phyloP scores from a whole-genome alignment of 371 early-diverging fungal species.

The Apophysomyces variabilis region DNA sequence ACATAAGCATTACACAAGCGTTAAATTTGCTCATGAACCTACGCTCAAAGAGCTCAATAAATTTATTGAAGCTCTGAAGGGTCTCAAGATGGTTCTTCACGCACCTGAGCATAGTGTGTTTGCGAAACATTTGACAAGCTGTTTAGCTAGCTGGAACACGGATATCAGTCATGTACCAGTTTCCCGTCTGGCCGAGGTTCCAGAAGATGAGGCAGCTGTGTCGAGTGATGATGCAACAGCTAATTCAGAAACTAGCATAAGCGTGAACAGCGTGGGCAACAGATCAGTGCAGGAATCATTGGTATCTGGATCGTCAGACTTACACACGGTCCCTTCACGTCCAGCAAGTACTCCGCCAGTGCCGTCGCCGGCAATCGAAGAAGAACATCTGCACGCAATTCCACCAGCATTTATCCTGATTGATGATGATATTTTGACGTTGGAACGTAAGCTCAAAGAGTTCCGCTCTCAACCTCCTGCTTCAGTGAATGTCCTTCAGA shows the following conservation, averaged over 20 bases:
- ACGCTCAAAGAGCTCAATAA: slow-evolving; percentile 51
- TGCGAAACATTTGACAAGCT: slow-evolving; percentile 62
- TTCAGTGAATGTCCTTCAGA: slow-evolving; percentile 20
- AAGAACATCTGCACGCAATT: slow-evolving; percentile 40
- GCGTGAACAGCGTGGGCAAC: slow-evolving; percentile 11
- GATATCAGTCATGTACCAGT: slow-evolving; percentile 60
- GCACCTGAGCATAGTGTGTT: slow-evolving; percentile 61
- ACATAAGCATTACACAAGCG: slow-evolving; percentile 30
- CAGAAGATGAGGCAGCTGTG: slow-evolving; percentile 5
- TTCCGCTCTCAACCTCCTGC: slow-evolving; percentile 38
- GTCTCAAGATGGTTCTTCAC: slow-evolving; percentile 55
- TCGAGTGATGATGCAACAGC: background rate
- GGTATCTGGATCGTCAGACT: slow-evolving; percentile 1
- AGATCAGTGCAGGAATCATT: background rate
- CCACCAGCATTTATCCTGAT: slow-evolving; percentile 66
- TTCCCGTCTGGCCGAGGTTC: slow-evolving; percentile 11
- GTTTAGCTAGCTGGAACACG: slow-evolving; percentile 62
- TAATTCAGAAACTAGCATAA: background rate
- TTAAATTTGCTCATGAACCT: slow-evolving; percentile 58
- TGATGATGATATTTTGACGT: slow-evolving; percentile 60
- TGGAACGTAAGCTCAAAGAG: slow-evolving; percentile 51
- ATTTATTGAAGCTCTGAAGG: slow-evolving; percentile 56
- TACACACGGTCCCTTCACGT: background rate
- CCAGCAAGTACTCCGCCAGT: slow-evolving; percentile 16
- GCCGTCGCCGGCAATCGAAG: slow-evolving; percentile 39